These are phyloP conservation scores for Aspergillus nanangensis DNA, from an alignment of 495 filamentous ascomycete species.

Conservation along the genomic window DNA sequence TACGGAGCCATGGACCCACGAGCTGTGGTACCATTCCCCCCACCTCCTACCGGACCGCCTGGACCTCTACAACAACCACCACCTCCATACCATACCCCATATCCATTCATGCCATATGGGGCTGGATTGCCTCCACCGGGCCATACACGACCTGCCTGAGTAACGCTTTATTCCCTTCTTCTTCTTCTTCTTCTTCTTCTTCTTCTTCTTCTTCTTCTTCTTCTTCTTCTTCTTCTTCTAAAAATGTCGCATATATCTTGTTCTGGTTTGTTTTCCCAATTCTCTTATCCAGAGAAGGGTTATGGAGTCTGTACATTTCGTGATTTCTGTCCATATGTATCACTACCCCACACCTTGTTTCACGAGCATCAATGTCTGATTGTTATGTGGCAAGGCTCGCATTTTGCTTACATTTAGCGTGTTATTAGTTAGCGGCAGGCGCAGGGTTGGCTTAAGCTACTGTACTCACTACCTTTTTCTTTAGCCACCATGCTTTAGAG, in stretches of 20 bases:
- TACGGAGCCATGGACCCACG: slow-evolving; percentile 19
- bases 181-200: background rate
- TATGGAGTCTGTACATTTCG: background rate
- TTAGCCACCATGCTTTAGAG: too few relatives aligned
- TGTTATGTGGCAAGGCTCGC: too few relatives aligned
- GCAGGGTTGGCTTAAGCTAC: background rate
- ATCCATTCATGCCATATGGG: slow-evolving; percentile 19
- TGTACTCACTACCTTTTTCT: too few relatives aligned
- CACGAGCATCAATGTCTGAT: too few relatives aligned
- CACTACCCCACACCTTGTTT: background rate
- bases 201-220: background rate
- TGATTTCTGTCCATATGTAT: slow-evolving; percentile 2
- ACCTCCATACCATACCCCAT: slow-evolving; percentile 21
- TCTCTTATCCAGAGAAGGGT: background rate
- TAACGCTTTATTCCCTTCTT: background rate
- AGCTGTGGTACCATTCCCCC: slow-evolving; percentile 17
- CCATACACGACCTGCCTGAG: slow-evolving; percentile 14
- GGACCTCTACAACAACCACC: slow-evolving; percentile 17
- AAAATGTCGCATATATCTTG: background rate
- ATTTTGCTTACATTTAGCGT: background rate
- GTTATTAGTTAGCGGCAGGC: background rate
- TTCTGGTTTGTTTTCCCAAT: too few relatives aligned
- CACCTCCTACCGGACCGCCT: slow-evolving; percentile 8
- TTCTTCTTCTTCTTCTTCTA: background rate
- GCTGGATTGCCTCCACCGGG: slow-evolving; percentile 12